Conservation (phyloP, 108 stramenopile genomes). For the Phaeodactylum tricornutum region DNA sequence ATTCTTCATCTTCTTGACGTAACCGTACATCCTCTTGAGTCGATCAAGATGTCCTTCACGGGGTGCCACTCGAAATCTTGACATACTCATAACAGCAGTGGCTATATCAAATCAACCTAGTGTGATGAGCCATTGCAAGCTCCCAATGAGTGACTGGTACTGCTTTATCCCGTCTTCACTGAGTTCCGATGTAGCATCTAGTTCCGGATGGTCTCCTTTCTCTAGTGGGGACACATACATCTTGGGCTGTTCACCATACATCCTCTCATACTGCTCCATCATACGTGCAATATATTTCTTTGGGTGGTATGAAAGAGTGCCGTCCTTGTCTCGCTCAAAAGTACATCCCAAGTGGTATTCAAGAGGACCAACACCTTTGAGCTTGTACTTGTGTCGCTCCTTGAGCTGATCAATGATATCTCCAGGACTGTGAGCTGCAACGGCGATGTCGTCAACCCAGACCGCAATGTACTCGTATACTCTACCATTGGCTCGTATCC, state of each 20-base stretch:
- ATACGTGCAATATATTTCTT: conserved; percentile 2
- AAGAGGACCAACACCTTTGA: conserved; percentile 1
- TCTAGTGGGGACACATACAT: conserved; percentile 4
- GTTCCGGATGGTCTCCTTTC: conserved; percentile 15
- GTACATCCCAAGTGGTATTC: conserved; percentile 3
- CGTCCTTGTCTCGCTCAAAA: conserved; percentile 2
- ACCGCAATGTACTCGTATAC: conserved; percentile 4
- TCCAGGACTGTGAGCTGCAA: conserved; percentile 9
- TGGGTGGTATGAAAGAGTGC: background rate
- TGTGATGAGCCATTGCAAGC: conserved; percentile 10
- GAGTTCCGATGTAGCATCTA: conserved; percentile 5
- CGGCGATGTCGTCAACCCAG: conserved; percentile 3
- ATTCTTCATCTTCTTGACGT: conserved; percentile 12
- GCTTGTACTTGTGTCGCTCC: background rate
- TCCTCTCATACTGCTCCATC: conserved; percentile 2
- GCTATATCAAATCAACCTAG: conserved; percentile 13
- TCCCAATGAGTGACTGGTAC: conserved; percentile 20
- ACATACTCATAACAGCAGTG: conserved; percentile 4
- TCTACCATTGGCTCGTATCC: conserved; percentile 8
- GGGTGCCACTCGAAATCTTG: conserved; percentile 5
- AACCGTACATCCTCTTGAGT: conserved; percentile 17
- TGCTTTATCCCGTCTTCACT: background rate
- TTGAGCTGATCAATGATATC: conserved; percentile 1
- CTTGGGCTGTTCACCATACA: conserved; percentile 23
- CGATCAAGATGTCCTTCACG: conserved; percentile 22